Evolutionary conservation across 2,329 filamentous ascomycete genomes (phyloP).

Genomic region (Diaporthe sp.): DNA sequence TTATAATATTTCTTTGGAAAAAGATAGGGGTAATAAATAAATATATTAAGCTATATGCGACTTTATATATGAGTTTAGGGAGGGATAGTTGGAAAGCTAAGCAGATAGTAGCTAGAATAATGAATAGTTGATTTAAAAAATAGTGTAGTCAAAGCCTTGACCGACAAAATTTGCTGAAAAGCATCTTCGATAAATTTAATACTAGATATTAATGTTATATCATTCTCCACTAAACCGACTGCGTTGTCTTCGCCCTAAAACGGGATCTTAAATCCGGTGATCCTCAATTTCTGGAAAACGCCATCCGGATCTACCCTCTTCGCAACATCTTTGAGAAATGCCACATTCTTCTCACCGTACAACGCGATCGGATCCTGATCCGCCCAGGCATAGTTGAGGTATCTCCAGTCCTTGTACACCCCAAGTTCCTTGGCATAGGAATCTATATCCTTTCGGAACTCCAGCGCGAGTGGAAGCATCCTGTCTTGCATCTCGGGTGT

Average conservation of each 20-base stretch:
- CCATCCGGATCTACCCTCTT: constrained; percentile 10
- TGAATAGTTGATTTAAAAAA: no score
- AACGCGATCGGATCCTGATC: constrained; percentile 35
- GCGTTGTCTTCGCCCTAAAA: neutral
- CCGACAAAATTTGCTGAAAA: no score
- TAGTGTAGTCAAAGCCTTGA: no score
- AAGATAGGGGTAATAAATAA: no score
- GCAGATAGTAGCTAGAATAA: no score
- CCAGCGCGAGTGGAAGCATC: neutral
- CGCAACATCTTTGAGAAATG: constrained; percentile 17
- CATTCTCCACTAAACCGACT: neutral
- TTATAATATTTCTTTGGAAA: no score
- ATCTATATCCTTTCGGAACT: neutral
- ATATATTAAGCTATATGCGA: no score
- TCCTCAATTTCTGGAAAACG: constrained; percentile 7
- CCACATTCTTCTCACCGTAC: constrained; percentile 34
- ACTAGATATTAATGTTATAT: neutral
- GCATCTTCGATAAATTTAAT: neutral
- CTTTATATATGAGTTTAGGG: no score
- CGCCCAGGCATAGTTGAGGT: constrained; percentile 39
- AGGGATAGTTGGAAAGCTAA: no score
- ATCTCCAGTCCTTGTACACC: constrained; percentile 27
- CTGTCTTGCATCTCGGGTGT: neutral
- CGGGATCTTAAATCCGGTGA: constrained; percentile 24
- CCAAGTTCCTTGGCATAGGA: neutral